Evolutionary conservation across 2,329 filamentous ascomycete genomes (phyloP).

Genomic region (Penicillium sp.): DNA sequence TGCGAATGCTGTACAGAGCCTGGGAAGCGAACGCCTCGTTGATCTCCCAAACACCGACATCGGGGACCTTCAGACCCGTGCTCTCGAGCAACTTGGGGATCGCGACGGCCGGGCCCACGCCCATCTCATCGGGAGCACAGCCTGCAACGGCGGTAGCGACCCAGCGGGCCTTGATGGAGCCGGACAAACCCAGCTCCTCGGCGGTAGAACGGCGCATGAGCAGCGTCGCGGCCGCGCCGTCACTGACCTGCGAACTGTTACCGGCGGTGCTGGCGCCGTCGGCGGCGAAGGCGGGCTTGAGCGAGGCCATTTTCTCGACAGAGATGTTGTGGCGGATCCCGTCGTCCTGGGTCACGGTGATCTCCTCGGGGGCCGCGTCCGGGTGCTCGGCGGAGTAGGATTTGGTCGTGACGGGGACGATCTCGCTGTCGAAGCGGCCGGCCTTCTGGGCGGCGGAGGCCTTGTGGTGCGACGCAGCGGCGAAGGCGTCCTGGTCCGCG

Average conservation of each 20-base stretch:
- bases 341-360: slow-evolving; percentile 77
- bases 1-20: slow-evolving; percentile 69
- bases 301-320: slow-evolving; percentile 69
- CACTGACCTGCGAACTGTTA: slow-evolving; percentile 81
- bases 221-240: slow-evolving; percentile 81
- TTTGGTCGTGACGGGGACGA: slow-evolving; percentile 74
- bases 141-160: slow-evolving; percentile 74
- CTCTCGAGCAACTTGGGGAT: slow-evolving; percentile 78
- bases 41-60: slow-evolving; percentile 88
- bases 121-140: slow-evolving; percentile 90
- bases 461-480: slow-evolving; percentile 70
- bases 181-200: slow-evolving; percentile 67
- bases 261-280: slow-evolving; percentile 81
- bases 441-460: slow-evolving; percentile 69
- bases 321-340: slow-evolving; percentile 72
- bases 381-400: slow-evolving; percentile 65
- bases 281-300: slow-evolving; percentile 82
- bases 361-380: slow-evolving; percentile 56
- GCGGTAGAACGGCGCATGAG: slow-evolving; percentile 85
- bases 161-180: slow-evolving; percentile 77
- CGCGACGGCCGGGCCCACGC: slow-evolving; percentile 80
- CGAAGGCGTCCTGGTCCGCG: slow-evolving; percentile 80
- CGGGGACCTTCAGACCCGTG: slow-evolving; percentile 65
- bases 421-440: slow-evolving; percentile 75
- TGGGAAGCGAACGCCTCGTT: slow-evolving; percentile 77